A percentile compares a stretch with the other conserved stretches of the same genome.
Conservation (phyloP, 2,329 filamentous ascomycete genomes). For the Coniochaeta sp. region DNA sequence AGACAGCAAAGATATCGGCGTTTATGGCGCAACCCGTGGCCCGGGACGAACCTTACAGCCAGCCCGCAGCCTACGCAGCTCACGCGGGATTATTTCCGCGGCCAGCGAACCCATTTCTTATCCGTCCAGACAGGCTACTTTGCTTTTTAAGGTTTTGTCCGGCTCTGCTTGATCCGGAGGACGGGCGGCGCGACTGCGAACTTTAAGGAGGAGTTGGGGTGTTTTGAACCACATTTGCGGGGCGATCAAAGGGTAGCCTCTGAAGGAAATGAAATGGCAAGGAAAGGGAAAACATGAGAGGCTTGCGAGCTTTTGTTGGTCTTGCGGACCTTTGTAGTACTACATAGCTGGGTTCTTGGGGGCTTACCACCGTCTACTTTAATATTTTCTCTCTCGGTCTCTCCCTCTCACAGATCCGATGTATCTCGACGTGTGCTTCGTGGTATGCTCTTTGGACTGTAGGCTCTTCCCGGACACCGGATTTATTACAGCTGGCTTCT, state of each 20-base stretch:
- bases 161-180: background rate
- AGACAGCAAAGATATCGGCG: constrained; percentile 1
- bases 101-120: too few relatives aligned
- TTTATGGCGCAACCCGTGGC: background rate
- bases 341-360: background rate
- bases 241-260: background rate
- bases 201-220: background rate
- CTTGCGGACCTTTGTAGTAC: background rate
- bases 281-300: background rate
- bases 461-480: background rate
- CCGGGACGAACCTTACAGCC: too few relatives aligned
- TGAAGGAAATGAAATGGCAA: background rate
- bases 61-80: too few relatives aligned
- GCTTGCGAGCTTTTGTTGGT: too few relatives aligned
- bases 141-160: background rate
- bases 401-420: background rate
- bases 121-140: too few relatives aligned
- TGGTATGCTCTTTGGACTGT: background rate
- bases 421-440: background rate
- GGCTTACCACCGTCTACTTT: background rate
- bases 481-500: too few relatives aligned
- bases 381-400: background rate
- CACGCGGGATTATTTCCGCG: too few relatives aligned
- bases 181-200: too few relatives aligned
- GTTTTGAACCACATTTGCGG: background rate